Evolutionary conservation across 2,329 filamentous ascomycete genomes (phyloP).

Genomic region (Phaeoacremonium minimum): DNA sequence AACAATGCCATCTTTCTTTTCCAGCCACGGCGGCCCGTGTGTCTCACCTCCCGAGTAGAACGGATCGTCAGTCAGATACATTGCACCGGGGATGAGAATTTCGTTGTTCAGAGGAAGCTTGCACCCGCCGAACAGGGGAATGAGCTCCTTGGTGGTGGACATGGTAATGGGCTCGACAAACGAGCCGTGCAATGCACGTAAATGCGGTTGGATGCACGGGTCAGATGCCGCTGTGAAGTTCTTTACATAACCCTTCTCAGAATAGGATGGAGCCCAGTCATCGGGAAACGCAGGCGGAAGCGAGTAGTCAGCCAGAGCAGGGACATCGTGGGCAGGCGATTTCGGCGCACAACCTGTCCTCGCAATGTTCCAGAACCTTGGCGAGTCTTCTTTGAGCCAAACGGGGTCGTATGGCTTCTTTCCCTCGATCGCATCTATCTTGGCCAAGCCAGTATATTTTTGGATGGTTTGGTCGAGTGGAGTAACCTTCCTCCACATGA

Average conservation of each 20-base stretch:
- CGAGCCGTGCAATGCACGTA: constrained; percentile 44
- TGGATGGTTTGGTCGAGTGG: constrained; percentile 37
- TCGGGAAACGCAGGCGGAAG: constrained; percentile 11
- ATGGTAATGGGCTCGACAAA: constrained; percentile 47
- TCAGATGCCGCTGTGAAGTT: constrained; percentile 53
- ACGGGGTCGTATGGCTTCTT: constrained; percentile 34
- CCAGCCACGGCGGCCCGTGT: constrained; percentile 53
- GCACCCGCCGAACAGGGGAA: constrained; percentile 56
- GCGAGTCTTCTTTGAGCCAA: constrained; percentile 40
- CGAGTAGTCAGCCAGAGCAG: constrained; percentile 29
- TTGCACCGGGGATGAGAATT: constrained; percentile 56
- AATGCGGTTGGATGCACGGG: constrained; percentile 48
- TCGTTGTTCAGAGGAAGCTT: constrained; percentile 58
- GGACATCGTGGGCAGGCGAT: constrained; percentile 38
- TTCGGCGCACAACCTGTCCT: constrained; percentile 53
- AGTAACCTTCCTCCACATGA: constrained; percentile 34
- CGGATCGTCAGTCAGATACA: constrained; percentile 56
- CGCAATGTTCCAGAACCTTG: constrained; percentile 54
- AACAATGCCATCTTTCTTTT: constrained; percentile 50
- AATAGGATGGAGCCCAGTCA: constrained; percentile 18
- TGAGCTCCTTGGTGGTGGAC: constrained; percentile 42
- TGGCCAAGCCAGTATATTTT: constrained; percentile 32
- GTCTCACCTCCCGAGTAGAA: constrained; percentile 53
- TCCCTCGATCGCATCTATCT: constrained; percentile 27
- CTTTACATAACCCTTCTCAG: constrained; percentile 40